These are phyloP conservation scores for Cornus kousa DNA, from an alignment of 148 eudicot genomes.

Conservation along the genomic window DNA sequence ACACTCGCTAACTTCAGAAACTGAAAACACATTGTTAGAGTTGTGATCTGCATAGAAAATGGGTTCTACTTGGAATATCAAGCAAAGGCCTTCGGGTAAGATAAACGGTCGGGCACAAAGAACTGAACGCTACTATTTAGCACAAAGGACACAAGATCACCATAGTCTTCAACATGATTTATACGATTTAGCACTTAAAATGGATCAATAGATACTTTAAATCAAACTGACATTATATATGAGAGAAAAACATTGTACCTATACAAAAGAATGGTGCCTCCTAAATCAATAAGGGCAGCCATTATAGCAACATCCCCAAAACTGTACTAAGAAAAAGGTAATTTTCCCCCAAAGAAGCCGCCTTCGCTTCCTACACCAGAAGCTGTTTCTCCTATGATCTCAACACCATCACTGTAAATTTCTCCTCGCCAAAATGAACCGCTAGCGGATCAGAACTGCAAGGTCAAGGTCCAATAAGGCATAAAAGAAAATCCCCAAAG, in stretches of 20 bases:
- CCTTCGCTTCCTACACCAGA: background rate
- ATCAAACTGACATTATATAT: slow-evolving; percentile 12
- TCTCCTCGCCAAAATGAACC: background rate
- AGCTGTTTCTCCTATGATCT: background rate
- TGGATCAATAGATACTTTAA: background rate
- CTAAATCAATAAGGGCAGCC: slow-evolving; percentile 3
- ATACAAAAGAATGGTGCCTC: slow-evolving; percentile 10
- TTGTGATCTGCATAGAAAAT: too few relatives aligned
- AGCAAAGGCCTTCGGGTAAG: too few relatives aligned
- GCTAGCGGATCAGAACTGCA: background rate
- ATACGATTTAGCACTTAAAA: background rate
- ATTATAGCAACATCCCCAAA: background rate
- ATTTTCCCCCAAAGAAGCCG: background rate
- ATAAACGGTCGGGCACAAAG: background rate
- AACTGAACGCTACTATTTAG: background rate
- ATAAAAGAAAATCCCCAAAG: background rate
- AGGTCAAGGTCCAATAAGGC: background rate
- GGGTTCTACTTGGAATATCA: too few relatives aligned
- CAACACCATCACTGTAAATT: background rate
- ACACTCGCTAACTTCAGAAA: too few relatives aligned
- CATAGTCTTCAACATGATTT: background rate
- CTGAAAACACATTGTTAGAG: too few relatives aligned
- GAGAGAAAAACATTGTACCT: slow-evolving; percentile 5
- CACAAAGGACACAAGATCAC: background rate
- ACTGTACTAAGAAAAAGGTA: slow-evolving; percentile 5